phyloP scores from a whole-genome alignment of 371 early-diverging fungal genomes.

The Saksenaea vasiformis region DNA sequence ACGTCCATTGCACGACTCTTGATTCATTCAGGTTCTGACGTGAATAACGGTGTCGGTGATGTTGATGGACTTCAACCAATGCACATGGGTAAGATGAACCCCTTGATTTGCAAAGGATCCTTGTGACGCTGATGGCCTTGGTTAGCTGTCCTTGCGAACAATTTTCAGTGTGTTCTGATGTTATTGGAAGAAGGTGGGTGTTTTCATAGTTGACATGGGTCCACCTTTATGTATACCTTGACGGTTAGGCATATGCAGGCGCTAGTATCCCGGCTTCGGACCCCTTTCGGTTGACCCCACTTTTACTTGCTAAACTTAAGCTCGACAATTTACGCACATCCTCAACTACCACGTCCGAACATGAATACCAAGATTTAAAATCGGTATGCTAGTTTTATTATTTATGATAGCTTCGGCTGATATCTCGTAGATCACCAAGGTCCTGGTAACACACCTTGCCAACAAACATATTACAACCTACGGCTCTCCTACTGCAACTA shows the following conservation, averaged over 20 bases:
- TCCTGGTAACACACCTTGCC: slow-evolving; percentile 44
- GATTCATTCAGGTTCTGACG: slow-evolving; percentile 42
- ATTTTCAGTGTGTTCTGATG: slow-evolving; percentile 48
- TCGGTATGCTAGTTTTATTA: slow-evolving; percentile 21
- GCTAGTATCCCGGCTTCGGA: slow-evolving; percentile 50
- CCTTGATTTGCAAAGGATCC: not conserved
- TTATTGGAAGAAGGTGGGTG: slow-evolving; percentile 45
- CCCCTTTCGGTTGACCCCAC: slow-evolving; percentile 49
- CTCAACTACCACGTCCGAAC: slow-evolving; percentile 21
- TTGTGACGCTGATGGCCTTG: not conserved
- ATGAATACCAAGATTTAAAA: slow-evolving; percentile 40
- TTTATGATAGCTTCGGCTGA: not conserved
- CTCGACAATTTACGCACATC: slow-evolving; percentile 43
- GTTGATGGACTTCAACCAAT: slow-evolving; percentile 47
- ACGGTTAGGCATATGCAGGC: slow-evolving; percentile 25
- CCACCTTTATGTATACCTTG: slow-evolving; percentile 13
- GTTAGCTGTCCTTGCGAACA: slow-evolving; percentile 48
- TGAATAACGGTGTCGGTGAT: slow-evolving; percentile 54
- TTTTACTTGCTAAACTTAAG: slow-evolving; percentile 47
- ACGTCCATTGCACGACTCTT: slow-evolving; percentile 38
- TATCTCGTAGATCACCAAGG: slow-evolving; percentile 39
- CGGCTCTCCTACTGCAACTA: slow-evolving; percentile 20
- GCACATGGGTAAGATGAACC: slow-evolving; percentile 42
- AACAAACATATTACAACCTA: slow-evolving; percentile 36
- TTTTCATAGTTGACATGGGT: not conserved